Evolutionary conservation across 495 filamentous ascomycete genomes (phyloP), one percentile per base, ranked within the genome.

Genomic region (Annulohypoxylon stygium): DNA sequence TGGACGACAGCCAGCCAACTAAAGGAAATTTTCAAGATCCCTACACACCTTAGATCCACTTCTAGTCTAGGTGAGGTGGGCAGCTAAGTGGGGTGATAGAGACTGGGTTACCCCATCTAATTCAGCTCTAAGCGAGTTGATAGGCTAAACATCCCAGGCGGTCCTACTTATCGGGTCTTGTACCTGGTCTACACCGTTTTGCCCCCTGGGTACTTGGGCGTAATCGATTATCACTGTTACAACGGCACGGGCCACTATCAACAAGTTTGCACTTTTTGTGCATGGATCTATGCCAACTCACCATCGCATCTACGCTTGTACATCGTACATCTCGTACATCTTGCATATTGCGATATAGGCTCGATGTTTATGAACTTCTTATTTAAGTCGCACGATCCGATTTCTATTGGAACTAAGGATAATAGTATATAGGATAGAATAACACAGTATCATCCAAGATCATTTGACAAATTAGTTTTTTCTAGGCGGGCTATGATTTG

Each of bases 211-310:
- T 73, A 73, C 60, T 39, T 73, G 43, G 33, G 59, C 48, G 25
- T 68, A 69, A 69, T 73, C 65, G 70, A 73, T 73, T 73, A 37
- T 74, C 71, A 61, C 66, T 67, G 57, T 55, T 62, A 30, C 66
- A 10, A 69, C 61, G 10, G 71, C 71, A 69, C 60, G 61, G 71
- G 61, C 65, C 71, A 65, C 20, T 50, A 10, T 73, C 59, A 73
- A 69, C 61, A 73, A 61, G 58, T 43, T 34, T 60, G 57, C 65
- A 61, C 58, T 43, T 55, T 55, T 12, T 45, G 36, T 14, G 34
- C 50, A 53, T 61, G 60, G 59, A 54, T 50, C 55, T 59, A 16
- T 75, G 73, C 73, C 73, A 75, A 62, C 73, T 75, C 73, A 75
- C 69, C 67, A 68, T 62, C 73, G 58, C 68, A 68, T 75, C 48